Percentiles rank a stretch among this genome's conserved stretches.
Conservation (phyloP, 257 asterid species). For the Solanum chiquidenum region DNA sequence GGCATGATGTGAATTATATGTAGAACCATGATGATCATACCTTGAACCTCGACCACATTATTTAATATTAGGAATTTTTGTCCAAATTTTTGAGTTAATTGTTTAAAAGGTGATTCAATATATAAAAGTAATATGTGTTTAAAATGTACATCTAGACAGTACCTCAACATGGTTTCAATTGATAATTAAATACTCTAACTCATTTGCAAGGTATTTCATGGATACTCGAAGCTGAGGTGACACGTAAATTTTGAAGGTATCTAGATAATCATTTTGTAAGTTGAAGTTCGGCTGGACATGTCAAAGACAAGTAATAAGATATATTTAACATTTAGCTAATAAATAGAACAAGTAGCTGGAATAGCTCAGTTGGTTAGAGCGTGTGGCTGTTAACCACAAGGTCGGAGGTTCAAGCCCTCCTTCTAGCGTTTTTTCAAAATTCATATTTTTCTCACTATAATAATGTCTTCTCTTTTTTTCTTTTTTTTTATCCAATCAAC, state of each 20-base stretch:
- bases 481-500: too few relatives aligned
- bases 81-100: not conserved
- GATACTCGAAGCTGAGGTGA: not conserved
- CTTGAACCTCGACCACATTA: not conserved
- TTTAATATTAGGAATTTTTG: not conserved
- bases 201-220: not conserved
- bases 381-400: constrained; percentile 99
- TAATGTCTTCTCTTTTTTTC: not conserved
- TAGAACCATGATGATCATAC: not conserved
- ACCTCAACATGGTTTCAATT: not conserved
- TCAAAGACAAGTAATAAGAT: too few relatives aligned
- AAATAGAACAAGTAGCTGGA: constrained; percentile 35
- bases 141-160: too few relatives aligned
- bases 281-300: too few relatives aligned
- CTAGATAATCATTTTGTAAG: too few relatives aligned
- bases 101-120: too few relatives aligned
- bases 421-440: constrained; percentile 29
- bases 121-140: too few relatives aligned
- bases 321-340: too few relatives aligned
- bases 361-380: constrained; percentile 99
- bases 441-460: not conserved
- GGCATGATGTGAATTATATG: not conserved
- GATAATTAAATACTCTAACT: too few relatives aligned
- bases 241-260: too few relatives aligned
- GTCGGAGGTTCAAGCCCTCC: constrained; percentile 91